Evolutionary conservation across 2,329 filamentous ascomycete species (phyloP), one percentile per base, ranked within the genome.

Genomic region (Thielaviopsis musarum): DNA sequence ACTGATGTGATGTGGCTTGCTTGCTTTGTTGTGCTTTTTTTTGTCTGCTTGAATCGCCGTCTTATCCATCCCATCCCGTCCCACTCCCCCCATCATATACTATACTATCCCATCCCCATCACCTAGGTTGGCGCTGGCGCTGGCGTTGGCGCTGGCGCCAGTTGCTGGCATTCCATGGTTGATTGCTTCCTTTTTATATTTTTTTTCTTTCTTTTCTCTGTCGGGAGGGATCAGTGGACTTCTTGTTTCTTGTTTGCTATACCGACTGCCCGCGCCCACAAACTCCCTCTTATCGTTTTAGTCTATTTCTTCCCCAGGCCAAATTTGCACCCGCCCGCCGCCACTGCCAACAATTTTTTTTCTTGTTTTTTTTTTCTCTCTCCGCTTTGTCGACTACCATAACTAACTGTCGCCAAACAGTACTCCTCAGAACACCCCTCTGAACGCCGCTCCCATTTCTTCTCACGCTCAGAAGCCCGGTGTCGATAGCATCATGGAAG

Each of bases 381-480:
- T 45, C 38, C 38, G 38, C 38, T 45, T 45, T 60, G 51, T 63
- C 26, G 54, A 55, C 57, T 61, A 61, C 34, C 59, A 24, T 51
- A 41, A 19, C 24, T 13, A n/a, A 45, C 38, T 45, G 38, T 45
- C 13, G 21, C 38, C 13, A 30, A 22, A 56, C 73, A 97, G 93
- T 69, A 98, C 93, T 70, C 93, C 93, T 69, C 93, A 98, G 76
- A 98, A 98, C 78, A 98, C 93, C 60, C 93, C 93, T 66, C 87
- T 89, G 66, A 90, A 84, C 75, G 91, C 91, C 77, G 93, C 94
- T 66, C 93, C 93, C 65, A 97, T 98, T 75, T 95, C 91, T 58
- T 97, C 91, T 64, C 91, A 93, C 74, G 93, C 94, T 66, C 90
- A 95, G 76, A 89, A 95, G 75, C 93, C 93, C 64, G 88, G 87